Evolutionary conservation across 345 rosid genomes (phyloP).

Genomic region (Pistacia integerrima): DNA sequence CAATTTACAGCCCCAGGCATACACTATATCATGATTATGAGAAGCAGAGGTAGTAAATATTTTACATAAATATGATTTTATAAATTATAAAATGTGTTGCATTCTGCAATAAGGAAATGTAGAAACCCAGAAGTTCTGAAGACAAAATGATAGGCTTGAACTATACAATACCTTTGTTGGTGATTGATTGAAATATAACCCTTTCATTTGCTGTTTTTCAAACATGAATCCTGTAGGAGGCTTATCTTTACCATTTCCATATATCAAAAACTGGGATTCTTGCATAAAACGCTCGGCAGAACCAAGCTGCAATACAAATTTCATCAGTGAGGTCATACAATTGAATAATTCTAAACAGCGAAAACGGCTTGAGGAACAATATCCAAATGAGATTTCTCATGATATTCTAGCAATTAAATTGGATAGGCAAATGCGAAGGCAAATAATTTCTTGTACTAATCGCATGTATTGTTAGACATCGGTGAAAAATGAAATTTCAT

Average conservation of each 20-base stretch:
- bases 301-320: constrained; percentile 72
- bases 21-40: background rate
- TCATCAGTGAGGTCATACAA: constrained; percentile 10
- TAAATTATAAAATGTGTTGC: background rate
- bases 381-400: background rate
- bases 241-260: constrained; percentile 86
- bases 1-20: background rate
- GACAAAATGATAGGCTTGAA: constrained; percentile 1
- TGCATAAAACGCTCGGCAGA: constrained; percentile 88
- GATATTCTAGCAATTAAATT: background rate
- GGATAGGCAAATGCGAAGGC: background rate
- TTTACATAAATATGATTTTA: background rate
- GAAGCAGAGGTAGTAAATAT: background rate
- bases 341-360: background rate
- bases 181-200: constrained; percentile 90
- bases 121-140: background rate
- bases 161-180: constrained; percentile 65
- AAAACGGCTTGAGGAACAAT: constrained; percentile 8
- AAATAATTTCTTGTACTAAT: too few relatives aligned
- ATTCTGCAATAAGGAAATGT: background rate
- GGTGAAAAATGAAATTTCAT: background rate
- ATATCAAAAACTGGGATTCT: constrained; percentile 76
- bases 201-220: constrained; percentile 87
- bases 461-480: background rate
- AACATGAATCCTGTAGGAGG: constrained; percentile 96